Conservation (phyloP, 257 asterid species). For the Nicotiana noctiflora region DNA sequence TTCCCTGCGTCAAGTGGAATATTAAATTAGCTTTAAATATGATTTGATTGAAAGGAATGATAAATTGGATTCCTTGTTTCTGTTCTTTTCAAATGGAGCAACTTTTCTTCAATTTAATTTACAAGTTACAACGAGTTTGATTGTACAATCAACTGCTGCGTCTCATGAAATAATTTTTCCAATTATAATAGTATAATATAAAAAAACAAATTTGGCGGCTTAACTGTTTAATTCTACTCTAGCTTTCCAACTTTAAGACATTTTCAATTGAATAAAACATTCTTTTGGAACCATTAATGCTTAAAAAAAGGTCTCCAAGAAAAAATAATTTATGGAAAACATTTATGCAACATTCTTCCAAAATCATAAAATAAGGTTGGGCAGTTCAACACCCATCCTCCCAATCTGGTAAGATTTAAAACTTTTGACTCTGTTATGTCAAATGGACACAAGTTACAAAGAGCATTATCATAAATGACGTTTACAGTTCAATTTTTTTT, state of each 20-base stretch:
- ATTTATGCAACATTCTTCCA: background rate
- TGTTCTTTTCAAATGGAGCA: background rate
- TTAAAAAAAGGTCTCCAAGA: background rate
- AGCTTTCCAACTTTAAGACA: background rate
- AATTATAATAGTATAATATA: no score
- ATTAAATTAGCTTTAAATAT: background rate
- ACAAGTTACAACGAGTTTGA: background rate
- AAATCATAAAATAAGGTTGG: background rate
- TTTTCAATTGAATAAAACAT: background rate
- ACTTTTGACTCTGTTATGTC: background rate
- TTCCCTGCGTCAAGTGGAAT: slow-evolving; percentile 38
- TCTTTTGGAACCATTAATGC: background rate
- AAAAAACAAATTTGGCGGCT: background rate
- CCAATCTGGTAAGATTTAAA: background rate
- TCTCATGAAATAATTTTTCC: background rate
- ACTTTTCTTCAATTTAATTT: background rate
- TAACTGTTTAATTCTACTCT: background rate
- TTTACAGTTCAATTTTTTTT: background rate
- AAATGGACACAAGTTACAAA: background rate
- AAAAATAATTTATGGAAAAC: background rate
- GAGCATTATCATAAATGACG: background rate
- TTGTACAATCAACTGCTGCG: background rate
- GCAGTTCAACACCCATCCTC: background rate
- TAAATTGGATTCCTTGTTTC: background rate
- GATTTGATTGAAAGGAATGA: background rate